Percentiles rank a stretch among this genome's conserved stretches.
Conservation (phyloP, 306 rosid species). For the Betula pendula region DNA sequence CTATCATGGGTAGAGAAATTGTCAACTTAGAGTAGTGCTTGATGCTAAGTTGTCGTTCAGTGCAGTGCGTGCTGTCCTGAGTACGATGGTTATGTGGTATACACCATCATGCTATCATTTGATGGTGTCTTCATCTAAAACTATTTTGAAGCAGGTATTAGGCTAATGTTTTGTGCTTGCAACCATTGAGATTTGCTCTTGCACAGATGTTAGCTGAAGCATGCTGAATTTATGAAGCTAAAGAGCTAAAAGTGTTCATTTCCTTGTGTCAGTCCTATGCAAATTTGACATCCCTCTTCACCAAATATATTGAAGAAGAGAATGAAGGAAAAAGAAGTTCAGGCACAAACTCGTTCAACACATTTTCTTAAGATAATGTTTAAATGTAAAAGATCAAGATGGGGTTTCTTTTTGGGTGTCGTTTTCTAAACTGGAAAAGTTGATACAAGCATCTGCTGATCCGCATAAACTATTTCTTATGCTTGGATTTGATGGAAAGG, state of each 20-base stretch:
- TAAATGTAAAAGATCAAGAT: too few species aligned
- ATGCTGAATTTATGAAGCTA: not conserved
- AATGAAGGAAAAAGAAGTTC: not conserved
- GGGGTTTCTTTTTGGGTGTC: not conserved
- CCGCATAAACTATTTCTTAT: not conserved
- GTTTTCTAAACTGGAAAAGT: not conserved
- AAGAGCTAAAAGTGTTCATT: not conserved
- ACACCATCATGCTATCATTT: conserved; percentile 9
- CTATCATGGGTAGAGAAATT: conserved; percentile 12
- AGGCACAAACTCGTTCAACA: not conserved
- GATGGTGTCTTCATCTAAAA: not conserved
- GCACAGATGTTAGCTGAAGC: not conserved
- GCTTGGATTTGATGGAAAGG: conserved; percentile 2
- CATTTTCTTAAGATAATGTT: not conserved
- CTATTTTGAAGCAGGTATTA: not conserved
- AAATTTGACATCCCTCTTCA: not conserved
- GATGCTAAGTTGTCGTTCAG: conserved; percentile 5
- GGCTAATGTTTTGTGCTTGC: not conserved
- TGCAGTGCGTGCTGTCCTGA: conserved; percentile 14
- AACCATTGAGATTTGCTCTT: not conserved
- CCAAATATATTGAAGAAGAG: not conserved
- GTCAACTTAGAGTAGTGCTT: conserved; percentile 3
- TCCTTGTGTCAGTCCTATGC: not conserved
- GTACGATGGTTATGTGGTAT: conserved; percentile 11
- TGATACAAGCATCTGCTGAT: not conserved